phyloP scores from a whole-genome alignment of 176 grass and related monocot genomes.

The Oryza meyeriana region DNA sequence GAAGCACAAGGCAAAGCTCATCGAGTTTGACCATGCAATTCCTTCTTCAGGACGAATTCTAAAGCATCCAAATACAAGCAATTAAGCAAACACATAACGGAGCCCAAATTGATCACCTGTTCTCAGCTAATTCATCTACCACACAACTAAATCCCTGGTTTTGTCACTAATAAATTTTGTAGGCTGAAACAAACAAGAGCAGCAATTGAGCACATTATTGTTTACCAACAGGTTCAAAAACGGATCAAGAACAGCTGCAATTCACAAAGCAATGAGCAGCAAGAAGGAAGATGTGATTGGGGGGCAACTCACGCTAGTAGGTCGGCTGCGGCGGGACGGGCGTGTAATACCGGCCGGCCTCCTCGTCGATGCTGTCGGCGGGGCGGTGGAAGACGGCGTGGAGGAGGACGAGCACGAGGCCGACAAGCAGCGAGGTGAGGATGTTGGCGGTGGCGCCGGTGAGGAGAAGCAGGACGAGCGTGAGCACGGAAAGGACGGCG shows the following conservation, averaged over 20 bases:
- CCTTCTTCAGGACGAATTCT: background rate
- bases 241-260: conserved; percentile 4
- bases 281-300: background rate
- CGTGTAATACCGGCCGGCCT: conserved; percentile 57
- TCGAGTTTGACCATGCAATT: conserved; percentile 26
- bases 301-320: conserved; percentile 14
- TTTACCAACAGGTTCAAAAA: conserved; percentile 8
- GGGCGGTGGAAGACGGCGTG: conserved; percentile 56
- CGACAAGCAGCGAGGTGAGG: conserved; percentile 59
- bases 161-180: background rate
- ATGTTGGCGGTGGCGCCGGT: conserved; percentile 64
- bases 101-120: background rate
- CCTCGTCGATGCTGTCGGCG: conserved; percentile 51
- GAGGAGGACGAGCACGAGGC: conserved; percentile 42
- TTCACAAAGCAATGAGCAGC: conserved; percentile 3
- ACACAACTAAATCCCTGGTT: background rate
- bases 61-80: background rate
- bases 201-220: conserved; percentile 9
- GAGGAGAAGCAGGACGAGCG: conserved; percentile 62
- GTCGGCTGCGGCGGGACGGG: conserved; percentile 24
- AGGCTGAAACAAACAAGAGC: background rate
- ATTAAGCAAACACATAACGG: background rate
- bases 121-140: background rate
- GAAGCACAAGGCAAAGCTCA: background rate
- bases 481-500: conserved; percentile 45